These are phyloP conservation scores for Globisporangium emineosum DNA, from an alignment of 352 stramenopile genomes.

Conservation along the genomic window DNA sequence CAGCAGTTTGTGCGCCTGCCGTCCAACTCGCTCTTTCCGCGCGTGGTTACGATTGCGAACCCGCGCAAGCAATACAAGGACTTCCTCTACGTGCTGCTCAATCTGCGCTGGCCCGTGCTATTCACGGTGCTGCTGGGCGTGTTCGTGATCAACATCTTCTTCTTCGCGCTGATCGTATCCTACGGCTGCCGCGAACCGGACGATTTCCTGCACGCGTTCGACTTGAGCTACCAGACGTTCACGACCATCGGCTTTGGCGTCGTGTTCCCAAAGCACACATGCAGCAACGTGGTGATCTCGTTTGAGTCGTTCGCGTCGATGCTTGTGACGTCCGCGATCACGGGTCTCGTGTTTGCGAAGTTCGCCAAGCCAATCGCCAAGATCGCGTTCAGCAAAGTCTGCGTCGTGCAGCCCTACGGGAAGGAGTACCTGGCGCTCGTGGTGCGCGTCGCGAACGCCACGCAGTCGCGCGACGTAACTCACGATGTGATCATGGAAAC, in stretches of 20 bases:
- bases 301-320: slow-evolving; percentile 80
- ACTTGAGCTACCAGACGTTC: slow-evolving; percentile 84
- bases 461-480: slow-evolving; percentile 71
- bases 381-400: slow-evolving; percentile 78
- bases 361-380: slow-evolving; percentile 77
- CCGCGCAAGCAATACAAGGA: slow-evolving; percentile 77
- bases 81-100: slow-evolving; percentile 79
- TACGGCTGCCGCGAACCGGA: slow-evolving; percentile 51
- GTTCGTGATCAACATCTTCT: slow-evolving; percentile 64
- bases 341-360: slow-evolving; percentile 82
- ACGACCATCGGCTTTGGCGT: slow-evolving; percentile 83
- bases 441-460: slow-evolving; percentile 77
- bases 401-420: slow-evolving; percentile 70
- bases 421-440: slow-evolving; percentile 75
- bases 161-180: slow-evolving; percentile 48
- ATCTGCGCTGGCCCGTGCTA: slow-evolving; percentile 79
- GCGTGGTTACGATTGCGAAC: slow-evolving; percentile 54
- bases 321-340: slow-evolving; percentile 75
- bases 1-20: slow-evolving; percentile 66
- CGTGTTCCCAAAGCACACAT: slow-evolving; percentile 62
- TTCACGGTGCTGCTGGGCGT: slow-evolving; percentile 51
- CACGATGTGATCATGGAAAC: slow-evolving; percentile 86
- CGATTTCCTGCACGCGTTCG: slow-evolving; percentile 56
- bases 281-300: slow-evolving; percentile 68
- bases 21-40: slow-evolving; percentile 71